Conservation (phyloP, 2,329 filamentous ascomycete species). For the Purpureocillium takamizusanense region DNA sequence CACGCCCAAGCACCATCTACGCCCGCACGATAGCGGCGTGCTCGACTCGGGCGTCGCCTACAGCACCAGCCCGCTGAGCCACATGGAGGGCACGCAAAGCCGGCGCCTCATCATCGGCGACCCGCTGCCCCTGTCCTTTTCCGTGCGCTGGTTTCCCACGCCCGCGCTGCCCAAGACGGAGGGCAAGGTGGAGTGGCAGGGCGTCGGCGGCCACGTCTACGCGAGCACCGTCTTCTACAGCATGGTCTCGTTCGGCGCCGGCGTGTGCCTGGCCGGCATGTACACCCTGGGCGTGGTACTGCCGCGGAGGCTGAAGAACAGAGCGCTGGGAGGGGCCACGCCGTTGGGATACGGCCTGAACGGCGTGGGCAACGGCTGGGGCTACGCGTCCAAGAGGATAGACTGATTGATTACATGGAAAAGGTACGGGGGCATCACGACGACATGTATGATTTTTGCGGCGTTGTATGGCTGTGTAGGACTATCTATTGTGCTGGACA, state of each 20-base stretch:
- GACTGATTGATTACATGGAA: too few species aligned
- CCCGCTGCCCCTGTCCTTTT: conserved; percentile 67
- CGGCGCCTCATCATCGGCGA: conserved; percentile 80
- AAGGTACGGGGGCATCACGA: too few species aligned
- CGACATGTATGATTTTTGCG: not conserved
- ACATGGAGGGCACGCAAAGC: conserved; percentile 41
- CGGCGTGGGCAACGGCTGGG: conserved; percentile 48
- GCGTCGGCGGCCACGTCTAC: conserved; percentile 55
- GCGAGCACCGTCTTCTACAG: conserved; percentile 56
- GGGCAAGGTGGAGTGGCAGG: conserved; percentile 55
- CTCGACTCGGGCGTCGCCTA: conserved; percentile 85
- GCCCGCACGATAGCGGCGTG: conserved; percentile 62
- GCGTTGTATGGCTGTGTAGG: too few species aligned
- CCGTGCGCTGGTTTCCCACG: conserved; percentile 78
- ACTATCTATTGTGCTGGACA: too few species aligned
- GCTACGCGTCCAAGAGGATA: conserved; percentile 40
- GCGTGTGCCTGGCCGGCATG: conserved; percentile 41
- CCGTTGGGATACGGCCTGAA: conserved; percentile 47
- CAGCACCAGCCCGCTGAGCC: conserved; percentile 62
- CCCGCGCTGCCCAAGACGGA: conserved; percentile 61
- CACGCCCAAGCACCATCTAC: conserved; percentile 51
- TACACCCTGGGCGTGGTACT: conserved; percentile 54
- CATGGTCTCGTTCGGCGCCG: conserved; percentile 49
- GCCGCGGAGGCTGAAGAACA: conserved; percentile 40
- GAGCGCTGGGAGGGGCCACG: conserved; percentile 46